Conservation (phyloP, 2,329 filamentous ascomycete genomes). For the Apiospora sp. region DNA sequence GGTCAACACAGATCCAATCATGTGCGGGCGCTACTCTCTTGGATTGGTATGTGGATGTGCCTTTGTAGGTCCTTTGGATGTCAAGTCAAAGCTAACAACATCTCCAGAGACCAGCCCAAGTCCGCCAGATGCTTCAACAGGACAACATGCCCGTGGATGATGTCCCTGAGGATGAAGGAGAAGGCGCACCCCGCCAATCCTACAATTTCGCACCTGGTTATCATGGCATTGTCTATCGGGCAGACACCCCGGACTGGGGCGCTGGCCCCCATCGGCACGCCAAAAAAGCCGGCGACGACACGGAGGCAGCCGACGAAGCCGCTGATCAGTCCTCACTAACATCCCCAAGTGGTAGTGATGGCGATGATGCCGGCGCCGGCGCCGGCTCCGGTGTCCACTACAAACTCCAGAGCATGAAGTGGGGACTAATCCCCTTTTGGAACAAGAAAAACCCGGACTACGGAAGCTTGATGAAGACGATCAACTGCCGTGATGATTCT, state of each 20-base stretch:
- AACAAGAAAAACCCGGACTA: slow-evolving; percentile 85
- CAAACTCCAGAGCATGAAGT: slow-evolving; percentile 92
- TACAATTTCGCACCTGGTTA: slow-evolving; percentile 96
- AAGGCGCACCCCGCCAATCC: slow-evolving; percentile 69
- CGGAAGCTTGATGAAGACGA: slow-evolving; percentile 80
- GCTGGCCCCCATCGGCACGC: slow-evolving; percentile 49
- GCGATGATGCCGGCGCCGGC: slow-evolving; percentile 27
- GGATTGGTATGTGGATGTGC: slow-evolving; percentile 59
- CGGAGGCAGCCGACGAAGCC: slow-evolving; percentile 29
- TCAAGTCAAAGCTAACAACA: neutral
- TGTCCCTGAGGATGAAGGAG: slow-evolving; percentile 72
- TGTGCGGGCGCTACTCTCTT: slow-evolving; percentile 75
- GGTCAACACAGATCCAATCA: slow-evolving; percentile 40
- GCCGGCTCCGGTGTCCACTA: slow-evolving; percentile 61
- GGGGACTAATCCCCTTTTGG: slow-evolving; percentile 95
- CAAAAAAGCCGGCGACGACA: slow-evolving; percentile 30
- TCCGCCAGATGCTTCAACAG: slow-evolving; percentile 76
- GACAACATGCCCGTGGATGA: slow-evolving; percentile 78
- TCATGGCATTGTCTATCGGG: slow-evolving; percentile 85
- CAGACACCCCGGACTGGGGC: slow-evolving; percentile 71
- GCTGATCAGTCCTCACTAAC: neutral
- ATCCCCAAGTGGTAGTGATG: slow-evolving; percentile 30
- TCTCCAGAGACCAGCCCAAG: slow-evolving; percentile 74
- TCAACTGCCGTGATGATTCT: slow-evolving; percentile 94
- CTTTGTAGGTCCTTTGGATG: neutral